Evolutionary conservation across 2,329 filamentous ascomycete species (phyloP), one percentile per base, ranked within the genome.

Genomic region (Sclerotinia glacialis): DNA sequence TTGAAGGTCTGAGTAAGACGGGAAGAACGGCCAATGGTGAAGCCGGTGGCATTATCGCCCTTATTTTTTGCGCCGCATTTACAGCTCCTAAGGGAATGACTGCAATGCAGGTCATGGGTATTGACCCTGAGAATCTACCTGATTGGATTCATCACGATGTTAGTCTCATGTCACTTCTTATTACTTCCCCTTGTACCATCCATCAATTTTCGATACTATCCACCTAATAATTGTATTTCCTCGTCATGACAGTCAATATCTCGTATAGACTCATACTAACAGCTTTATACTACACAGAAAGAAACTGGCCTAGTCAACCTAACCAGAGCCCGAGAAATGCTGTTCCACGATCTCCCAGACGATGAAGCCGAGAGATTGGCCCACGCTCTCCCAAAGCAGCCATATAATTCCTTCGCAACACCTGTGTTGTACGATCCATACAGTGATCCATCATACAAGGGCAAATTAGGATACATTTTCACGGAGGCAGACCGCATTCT

Each of bases 131-230:
- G 23, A 31, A 26, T 31, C 16, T 53, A 11, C 50, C 50, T 1
- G 50, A 53, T 53, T 53, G 50, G 50, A 53, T 53, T 26, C 50
- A 53, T 31, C 50, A 53, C 31, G 28, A 53, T 53, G 50, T 53
- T 31, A 2, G 49, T 52, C 5, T 1, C 28, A 44, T 16, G 23
- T 52, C n/a, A 28, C 23, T 18, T 21, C 26, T 53, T n/a, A 23
- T 3, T 8, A 8, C 7, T 47, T 11, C 21, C 5, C 7, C 44
- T 47, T 23, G 21, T 47, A 47, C 7, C 21, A 46, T 21, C 21
- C 6, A 47, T 47, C 44, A 7, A 47, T 4, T 16, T 11, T n/a
- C 44, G 3, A n/a, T n/a, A 47, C 8, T 21, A 47, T 6, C 44
- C 44, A 47, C 42, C 42, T 21, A 44, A 44, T 0, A 44, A 16